phyloP scores from a whole-genome alignment of 2,329 filamentous ascomycete genomes.

The Colletotrichum tanaceti region DNA sequence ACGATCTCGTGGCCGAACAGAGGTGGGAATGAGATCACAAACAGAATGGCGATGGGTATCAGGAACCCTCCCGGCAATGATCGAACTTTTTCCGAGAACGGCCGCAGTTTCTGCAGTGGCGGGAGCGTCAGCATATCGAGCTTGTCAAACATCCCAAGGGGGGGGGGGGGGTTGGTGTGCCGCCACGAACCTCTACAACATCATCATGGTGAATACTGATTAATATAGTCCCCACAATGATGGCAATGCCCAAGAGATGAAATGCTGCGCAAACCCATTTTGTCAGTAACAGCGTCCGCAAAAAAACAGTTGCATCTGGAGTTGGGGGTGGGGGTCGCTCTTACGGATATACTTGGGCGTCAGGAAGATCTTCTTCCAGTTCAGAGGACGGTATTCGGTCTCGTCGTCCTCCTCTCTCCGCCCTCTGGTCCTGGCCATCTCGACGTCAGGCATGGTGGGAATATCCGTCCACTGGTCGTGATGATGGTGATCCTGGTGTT shows the following conservation, averaged over 20 bases:
- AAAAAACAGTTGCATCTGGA: background rate
- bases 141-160: background rate
- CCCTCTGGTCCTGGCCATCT: conserved; percentile 32
- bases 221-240: conserved; percentile 48
- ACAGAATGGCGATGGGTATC: conserved; percentile 53
- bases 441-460: conserved; percentile 34
- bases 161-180: too few relatives aligned
- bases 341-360: conserved; percentile 50
- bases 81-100: conserved; percentile 52
- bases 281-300: background rate
- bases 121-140: background rate
- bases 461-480: conserved; percentile 19
- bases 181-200: conserved; percentile 48
- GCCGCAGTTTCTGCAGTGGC: conserved; percentile 45
- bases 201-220: conserved; percentile 53
- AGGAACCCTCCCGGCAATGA: conserved; percentile 54
- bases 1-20: conserved; percentile 57
- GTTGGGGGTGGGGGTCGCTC: background rate
- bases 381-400: conserved; percentile 50
- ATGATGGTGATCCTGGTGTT: conserved; percentile 1
- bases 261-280: conserved; percentile 33
- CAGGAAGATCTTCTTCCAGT: conserved; percentile 50
- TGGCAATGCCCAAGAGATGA: conserved; percentile 47
- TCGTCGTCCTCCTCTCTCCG: conserved; percentile 38
- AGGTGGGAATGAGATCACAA: conserved; percentile 55